These are phyloP conservation scores for Arabis hirsuta DNA, from an alignment of 345 rosid species.

Conservation along the genomic window DNA sequence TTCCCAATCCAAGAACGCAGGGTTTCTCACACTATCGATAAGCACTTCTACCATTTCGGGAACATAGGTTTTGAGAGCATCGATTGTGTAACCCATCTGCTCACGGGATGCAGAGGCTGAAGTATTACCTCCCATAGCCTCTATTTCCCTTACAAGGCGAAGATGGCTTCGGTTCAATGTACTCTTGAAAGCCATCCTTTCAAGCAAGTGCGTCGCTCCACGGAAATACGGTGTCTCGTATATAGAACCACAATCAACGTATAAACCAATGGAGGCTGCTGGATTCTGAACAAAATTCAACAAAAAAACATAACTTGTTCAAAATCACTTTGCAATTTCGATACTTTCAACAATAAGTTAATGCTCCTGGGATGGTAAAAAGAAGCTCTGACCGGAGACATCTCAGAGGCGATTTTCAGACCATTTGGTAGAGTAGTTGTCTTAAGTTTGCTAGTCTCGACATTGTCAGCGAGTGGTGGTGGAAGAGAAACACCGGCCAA, in stretches of 20 bases:
- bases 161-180: conserved; percentile 81
- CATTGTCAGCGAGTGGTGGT: conserved; percentile 67
- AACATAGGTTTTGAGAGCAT: conserved; percentile 88
- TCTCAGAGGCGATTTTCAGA: conserved; percentile 57
- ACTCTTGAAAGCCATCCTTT: conserved; percentile 90
- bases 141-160: conserved; percentile 79
- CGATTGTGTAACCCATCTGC: conserved; percentile 83
- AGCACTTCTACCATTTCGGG: conserved; percentile 94
- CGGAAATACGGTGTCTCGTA: conserved; percentile 68
- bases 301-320: conserved; percentile 22
- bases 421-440: conserved; percentile 74
- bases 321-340: conserved; percentile 26
- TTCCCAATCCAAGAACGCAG: conserved; percentile 94
- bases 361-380: background rate
- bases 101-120: conserved; percentile 84
- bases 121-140: conserved; percentile 83
- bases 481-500: conserved; percentile 69
- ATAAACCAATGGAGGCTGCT: conserved; percentile 81
- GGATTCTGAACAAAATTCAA: conserved; percentile 59
- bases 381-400: conserved; percentile 51
- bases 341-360: background rate
- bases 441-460: conserved; percentile 62
- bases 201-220: conserved; percentile 84
- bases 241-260: conserved; percentile 70
- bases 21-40: conserved; percentile 85